Conservation (phyloP, 768 basidiomycete genomes). For the Bullera alba region DNA sequence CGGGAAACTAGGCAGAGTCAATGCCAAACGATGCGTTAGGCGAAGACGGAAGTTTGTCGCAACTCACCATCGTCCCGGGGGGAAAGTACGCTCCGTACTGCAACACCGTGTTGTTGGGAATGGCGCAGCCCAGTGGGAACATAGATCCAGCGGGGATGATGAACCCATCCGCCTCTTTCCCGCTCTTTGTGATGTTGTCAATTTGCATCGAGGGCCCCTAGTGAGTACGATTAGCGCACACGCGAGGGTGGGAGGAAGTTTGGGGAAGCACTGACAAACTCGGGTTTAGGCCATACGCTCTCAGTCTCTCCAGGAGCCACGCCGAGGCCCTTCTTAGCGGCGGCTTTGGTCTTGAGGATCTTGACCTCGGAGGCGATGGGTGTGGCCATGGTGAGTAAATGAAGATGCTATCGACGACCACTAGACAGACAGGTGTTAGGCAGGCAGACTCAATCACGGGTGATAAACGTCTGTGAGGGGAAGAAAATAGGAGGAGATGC, state of each 20-base stretch:
- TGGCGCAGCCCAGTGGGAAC: slow-evolving; percentile 32
- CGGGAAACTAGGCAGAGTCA: no score
- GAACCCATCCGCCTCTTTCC: slow-evolving; percentile 25
- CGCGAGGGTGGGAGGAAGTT: neutral
- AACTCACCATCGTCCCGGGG: slow-evolving; percentile 36
- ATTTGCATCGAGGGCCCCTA: slow-evolving; percentile 33
- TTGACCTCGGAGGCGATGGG: slow-evolving; percentile 30
- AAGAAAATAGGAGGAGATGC: no score
- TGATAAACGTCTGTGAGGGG: no score
- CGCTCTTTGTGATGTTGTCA: slow-evolving; percentile 20
- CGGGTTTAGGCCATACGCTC: slow-evolving; percentile 36
- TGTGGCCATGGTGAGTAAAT: neutral
- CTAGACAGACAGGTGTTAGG: no score
- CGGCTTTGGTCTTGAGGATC: slow-evolving; percentile 35
- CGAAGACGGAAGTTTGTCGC: neutral
- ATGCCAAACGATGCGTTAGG: no score
- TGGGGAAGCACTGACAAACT: slow-evolving; percentile 22
- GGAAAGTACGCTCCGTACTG: slow-evolving; percentile 31
- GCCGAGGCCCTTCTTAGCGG: slow-evolving; percentile 28
- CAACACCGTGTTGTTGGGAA: slow-evolving; percentile 13
- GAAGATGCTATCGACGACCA: neutral
- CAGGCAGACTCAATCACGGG: no score
- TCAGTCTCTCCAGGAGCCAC: slow-evolving; percentile 17
- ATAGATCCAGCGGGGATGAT: slow-evolving; percentile 37
- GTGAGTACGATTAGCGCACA: neutral